A percentile compares a stretch with the other conserved stretches of the same genome.
Conservation (phyloP, 192 early-diverging fungal species). For the Paraglomus occultum region DNA sequence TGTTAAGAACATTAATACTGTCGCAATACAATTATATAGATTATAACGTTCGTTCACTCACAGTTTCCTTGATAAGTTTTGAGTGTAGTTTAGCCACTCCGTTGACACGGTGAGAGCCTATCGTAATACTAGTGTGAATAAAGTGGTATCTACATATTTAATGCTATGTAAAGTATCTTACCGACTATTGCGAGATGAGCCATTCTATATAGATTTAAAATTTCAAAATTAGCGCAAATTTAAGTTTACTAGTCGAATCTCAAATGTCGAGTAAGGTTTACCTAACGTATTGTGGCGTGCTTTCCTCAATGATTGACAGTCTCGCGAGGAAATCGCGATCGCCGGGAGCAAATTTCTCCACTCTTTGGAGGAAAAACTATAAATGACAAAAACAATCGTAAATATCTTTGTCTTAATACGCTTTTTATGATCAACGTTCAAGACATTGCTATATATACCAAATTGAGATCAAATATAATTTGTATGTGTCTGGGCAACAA, state of each 20-base stretch:
- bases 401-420: background rate
- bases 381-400: background rate
- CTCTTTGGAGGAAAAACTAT: conserved; percentile 89
- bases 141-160: background rate
- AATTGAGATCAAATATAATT: conserved; percentile 99
- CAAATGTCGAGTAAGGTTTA: background rate
- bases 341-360: conserved; percentile 81
- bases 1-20: background rate
- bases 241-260: too few species aligned
- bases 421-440: background rate
- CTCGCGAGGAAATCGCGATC: conserved; percentile 83
- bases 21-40: background rate
- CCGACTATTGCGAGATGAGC: conserved; percentile 90
- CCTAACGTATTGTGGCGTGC: conserved; percentile 82
- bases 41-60: conserved; percentile 19
- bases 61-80: conserved; percentile 70
- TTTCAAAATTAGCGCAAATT: background rate
- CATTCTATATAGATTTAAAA: conserved; percentile 61
- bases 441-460: conserved; percentile 40
- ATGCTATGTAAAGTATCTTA: conserved; percentile 14
- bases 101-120: conserved; percentile 92
- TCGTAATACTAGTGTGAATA: background rate
- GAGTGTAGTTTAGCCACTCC: conserved; percentile 92
- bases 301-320: conserved; percentile 96
- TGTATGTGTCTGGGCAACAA: conserved; percentile 96